A percentile compares a stretch with the other conserved stretches of the same genome.
phyloP scores from a whole-genome alignment of 106 monocot genomes.

The Acorus gramineus region DNA sequence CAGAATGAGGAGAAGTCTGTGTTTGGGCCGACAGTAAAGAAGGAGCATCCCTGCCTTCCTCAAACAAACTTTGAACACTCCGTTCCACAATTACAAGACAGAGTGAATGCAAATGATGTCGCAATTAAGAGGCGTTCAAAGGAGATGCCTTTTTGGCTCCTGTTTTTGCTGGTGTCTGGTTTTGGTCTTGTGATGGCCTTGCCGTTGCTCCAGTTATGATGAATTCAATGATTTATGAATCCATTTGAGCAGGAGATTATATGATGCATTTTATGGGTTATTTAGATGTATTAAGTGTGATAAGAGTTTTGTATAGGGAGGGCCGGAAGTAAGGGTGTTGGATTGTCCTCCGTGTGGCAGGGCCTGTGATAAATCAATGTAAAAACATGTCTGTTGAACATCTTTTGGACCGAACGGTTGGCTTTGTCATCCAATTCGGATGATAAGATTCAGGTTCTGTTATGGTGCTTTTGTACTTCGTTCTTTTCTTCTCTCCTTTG shows the following conservation, averaged over 20 bases:
- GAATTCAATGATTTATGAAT: slow-evolving; percentile 1
- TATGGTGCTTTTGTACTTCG: too few species aligned
- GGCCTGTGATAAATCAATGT: too few species aligned
- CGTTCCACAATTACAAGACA: slow-evolving; percentile 2
- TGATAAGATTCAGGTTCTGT: too few species aligned
- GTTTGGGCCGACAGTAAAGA: slow-evolving; percentile 5
- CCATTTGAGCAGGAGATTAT: not conserved
- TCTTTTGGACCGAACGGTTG: too few species aligned
- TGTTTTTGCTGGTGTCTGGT: slow-evolving; percentile 55
- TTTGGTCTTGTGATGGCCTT: slow-evolving; percentile 85
- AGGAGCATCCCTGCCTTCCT: slow-evolving; percentile 1
- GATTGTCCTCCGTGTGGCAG: too few species aligned
- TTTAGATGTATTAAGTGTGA: too few species aligned
- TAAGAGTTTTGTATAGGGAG: too few species aligned
- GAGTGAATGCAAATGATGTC: slow-evolving; percentile 6
- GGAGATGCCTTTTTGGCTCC: slow-evolving; percentile 61
- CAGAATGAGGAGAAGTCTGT: slow-evolving; percentile 13
- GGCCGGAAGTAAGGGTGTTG: too few species aligned
- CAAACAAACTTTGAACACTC: slow-evolving; percentile 2
- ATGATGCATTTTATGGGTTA: too few species aligned
- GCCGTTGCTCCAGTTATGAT: slow-evolving; percentile 68
- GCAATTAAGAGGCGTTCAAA: slow-evolving; percentile 30
- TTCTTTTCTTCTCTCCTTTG: too few species aligned
- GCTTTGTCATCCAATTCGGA: too few species aligned
- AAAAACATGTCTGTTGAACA: too few species aligned